Base-by-base conservation (phyloP, 1,284 basidiomycete species). In the Phlebopus sp. region DNA sequence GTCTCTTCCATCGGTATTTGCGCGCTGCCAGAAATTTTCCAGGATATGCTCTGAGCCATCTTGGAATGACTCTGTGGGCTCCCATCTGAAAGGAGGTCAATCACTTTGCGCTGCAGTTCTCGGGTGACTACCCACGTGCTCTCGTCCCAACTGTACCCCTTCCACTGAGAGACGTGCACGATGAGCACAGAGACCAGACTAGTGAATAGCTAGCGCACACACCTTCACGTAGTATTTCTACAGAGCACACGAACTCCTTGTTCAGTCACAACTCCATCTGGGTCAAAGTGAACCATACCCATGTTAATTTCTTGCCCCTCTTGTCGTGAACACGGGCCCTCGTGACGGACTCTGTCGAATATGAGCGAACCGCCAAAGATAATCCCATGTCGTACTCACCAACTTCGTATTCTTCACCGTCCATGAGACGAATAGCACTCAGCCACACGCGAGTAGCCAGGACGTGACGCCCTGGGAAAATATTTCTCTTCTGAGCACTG, bases 191-290 rank as follows among this genome's bases (percentile, higher is more conserved):
- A 14, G 39, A 36, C 13, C 39, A 37, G 34, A 30, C 11, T 14
- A 6, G 17, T 23, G 11, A 31, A 29, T 10, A 30, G 14, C 23
- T 21, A 29, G 15, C 47, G 23, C 23, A 64, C 73, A 59, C 60
- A 86, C 84, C 64, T 83, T 79, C 40, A 86, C 82, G 37, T 64
- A 70, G 61, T 80, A 87, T 67, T 72, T 72, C 84, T 87, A 44
- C n/a, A 43, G 5, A n/a, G 29, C 29, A 37, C 15, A 25, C 30
- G 18, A 47, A 37, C 8, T 51, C 5, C 42, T 37, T 52, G 15
- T 51, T 45, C 27, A 51, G 64, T 44, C n/a, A 45, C 60, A 49
- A 32, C 64, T 61, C 39, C 34, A n/a, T 27, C 4, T 37, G 34
- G 39, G 32, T 34, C 21, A 15, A 44, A 30, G 36, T 38, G 13